These are phyloP conservation scores for Hypoxylon sp. DNA, from an alignment of 2,329 filamentous ascomycete species.

Conservation along the genomic window DNA sequence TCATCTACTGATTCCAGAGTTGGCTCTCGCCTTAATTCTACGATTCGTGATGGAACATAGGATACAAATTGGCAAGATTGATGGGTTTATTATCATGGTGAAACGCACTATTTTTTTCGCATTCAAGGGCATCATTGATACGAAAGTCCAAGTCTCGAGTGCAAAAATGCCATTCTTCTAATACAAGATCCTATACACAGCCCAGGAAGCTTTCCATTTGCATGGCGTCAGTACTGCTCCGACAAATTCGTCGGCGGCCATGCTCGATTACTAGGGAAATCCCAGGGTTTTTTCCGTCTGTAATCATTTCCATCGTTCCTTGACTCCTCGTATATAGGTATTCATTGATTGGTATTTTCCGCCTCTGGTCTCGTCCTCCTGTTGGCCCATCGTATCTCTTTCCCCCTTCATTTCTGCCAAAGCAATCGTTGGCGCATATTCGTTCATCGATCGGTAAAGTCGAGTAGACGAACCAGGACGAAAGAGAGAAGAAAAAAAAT, in stretches of 20 bases:
- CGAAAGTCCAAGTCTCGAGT: slow-evolving; percentile 2
- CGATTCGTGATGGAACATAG: not conserved
- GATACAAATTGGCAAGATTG: not conserved
- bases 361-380: slow-evolving; percentile 1
- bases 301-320: slow-evolving; percentile 22
- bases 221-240: too few species aligned
- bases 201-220: slow-evolving; percentile 1
- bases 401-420: not conserved
- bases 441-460: slow-evolving; percentile 14
- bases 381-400: slow-evolving; percentile 12
- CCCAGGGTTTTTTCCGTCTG: slow-evolving; percentile 25
- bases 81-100: not conserved
- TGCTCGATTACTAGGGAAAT: slow-evolving; percentile 17
- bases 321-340: slow-evolving; percentile 24
- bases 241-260: not conserved
- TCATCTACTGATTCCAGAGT: not conserved
- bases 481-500: slow-evolving; percentile 10
- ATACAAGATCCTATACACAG: slow-evolving; percentile 39
- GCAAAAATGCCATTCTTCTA: slow-evolving; percentile 38
- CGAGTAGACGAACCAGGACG: slow-evolving; percentile 12
- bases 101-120: slow-evolving; percentile 2
- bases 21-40: not conserved
- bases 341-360: slow-evolving; percentile 19
- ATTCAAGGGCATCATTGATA: not conserved
- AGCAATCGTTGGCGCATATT: slow-evolving; percentile 1